These are phyloP conservation scores for Populus deltoides DNA, from an alignment of 345 rosid genomes.

Conservation along the genomic window DNA sequence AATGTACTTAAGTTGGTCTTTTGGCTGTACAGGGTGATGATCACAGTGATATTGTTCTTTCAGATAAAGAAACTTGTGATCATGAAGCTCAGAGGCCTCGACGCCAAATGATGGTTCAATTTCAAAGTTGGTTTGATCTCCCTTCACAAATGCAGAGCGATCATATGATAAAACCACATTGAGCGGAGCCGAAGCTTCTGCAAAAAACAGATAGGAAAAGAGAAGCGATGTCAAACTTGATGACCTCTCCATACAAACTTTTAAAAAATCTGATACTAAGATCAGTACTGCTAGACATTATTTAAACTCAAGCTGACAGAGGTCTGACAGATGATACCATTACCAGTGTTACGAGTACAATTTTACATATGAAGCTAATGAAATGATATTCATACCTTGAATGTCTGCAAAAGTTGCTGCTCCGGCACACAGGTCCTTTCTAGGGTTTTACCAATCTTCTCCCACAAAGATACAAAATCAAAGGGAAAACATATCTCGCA, in stretches of 20 bases:
- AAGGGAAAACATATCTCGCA: neutral
- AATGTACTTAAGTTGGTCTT: neutral
- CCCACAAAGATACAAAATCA: conserved; percentile 57
- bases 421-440: conserved; percentile 48
- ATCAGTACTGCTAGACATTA: neutral
- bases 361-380: neutral
- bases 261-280: neutral
- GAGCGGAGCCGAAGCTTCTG: neutral
- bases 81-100: conserved; percentile 78
- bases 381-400: conserved; percentile 30
- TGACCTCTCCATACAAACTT: neutral
- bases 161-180: too few relatives aligned
- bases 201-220: neutral
- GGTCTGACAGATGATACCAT: neutral
- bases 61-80: conserved; percentile 53
- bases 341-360: neutral
- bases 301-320: neutral
- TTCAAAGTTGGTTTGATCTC: too few relatives aligned
- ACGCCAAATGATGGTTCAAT: conserved; percentile 57
- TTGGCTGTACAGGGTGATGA: conserved; percentile 53
- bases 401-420: conserved; percentile 50
- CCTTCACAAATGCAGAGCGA: too few relatives aligned
- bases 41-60: conserved; percentile 35
- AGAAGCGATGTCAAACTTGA: neutral
- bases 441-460: conserved; percentile 59